These are phyloP conservation scores for Brassica juncea DNA, from an alignment of 345 rosid genomes.

Conservation along the genomic window DNA sequence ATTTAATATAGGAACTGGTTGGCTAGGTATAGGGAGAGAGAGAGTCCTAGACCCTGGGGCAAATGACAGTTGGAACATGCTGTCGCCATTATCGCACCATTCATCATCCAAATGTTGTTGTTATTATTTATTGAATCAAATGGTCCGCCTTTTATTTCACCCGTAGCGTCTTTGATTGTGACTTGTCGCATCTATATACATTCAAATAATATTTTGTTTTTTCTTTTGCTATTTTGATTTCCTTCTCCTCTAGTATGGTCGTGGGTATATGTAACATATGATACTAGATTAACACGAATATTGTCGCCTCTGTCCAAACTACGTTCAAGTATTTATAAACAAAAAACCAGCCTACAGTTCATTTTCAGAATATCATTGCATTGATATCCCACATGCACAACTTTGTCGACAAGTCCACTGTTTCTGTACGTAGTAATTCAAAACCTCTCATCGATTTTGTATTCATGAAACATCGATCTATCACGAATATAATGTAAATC, in stretches of 20 bases:
- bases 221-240: background rate
- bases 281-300: conserved; percentile 28
- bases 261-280: conserved; percentile 16
- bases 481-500: background rate
- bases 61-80: conserved; percentile 42
- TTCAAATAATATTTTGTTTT: background rate
- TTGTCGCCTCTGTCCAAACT: conserved; percentile 1
- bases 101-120: conserved; percentile 1
- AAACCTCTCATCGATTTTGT: background rate
- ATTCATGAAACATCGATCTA: background rate
- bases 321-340: no score
- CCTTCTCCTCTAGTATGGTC: conserved; percentile 23
- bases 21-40: conserved; percentile 20
- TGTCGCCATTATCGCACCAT: conserved; percentile 45
- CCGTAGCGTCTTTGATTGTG: conserved; percentile 32
- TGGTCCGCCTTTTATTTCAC: conserved; percentile 37
- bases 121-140: conserved; percentile 18
- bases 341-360: background rate
- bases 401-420: background rate
- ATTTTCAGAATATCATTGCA: no score
- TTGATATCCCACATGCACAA: no score
- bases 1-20: conserved; percentile 17
- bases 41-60: conserved; percentile 43
- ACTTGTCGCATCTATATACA: conserved; percentile 19
- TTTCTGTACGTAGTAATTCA: background rate